Evolutionary conservation across 1,139 yeast genomes (phyloP).

Genomic region (Magnusiomyces tetraspermus): DNA sequence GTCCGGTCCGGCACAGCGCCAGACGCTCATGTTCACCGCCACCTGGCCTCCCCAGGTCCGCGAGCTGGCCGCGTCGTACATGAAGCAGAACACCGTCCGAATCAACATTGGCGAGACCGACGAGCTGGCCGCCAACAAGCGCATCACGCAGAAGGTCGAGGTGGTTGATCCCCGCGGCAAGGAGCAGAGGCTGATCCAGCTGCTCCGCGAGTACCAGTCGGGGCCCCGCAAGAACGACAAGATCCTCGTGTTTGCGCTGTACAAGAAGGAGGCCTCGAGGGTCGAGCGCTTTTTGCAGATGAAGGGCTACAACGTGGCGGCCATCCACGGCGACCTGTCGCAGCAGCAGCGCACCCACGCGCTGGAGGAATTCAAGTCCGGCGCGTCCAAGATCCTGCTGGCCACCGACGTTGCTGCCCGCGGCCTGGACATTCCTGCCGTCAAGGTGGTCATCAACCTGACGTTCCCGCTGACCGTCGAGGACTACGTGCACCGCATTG

Average conservation of each 20-base stretch:
- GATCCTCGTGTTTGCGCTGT: conserved; percentile 82
- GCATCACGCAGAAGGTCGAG: conserved; percentile 89
- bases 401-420: conserved; percentile 99
- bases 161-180: conserved; percentile 78
- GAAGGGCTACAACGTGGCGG: conserved; percentile 74
- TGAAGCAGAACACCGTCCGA: conserved; percentile 73
- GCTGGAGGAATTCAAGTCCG: conserved; percentile 72
- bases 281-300: conserved; percentile 67
- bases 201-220: conserved; percentile 66
- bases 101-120: conserved; percentile 91
- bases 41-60: conserved; percentile 92
- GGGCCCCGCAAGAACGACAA: conserved; percentile 58
- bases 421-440: conserved; percentile 96
- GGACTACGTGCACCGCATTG: conserved; percentile 96
- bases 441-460: conserved; percentile 87
- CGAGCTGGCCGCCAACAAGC: conserved; percentile 85
- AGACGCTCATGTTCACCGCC: conserved; percentile 83
- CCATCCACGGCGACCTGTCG: conserved; percentile 90
- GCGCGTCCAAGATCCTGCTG: conserved; percentile 62
- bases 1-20: conserved; percentile 40
- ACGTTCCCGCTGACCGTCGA: conserved; percentile 97
- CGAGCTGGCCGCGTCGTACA: conserved; percentile 68
- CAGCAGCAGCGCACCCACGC: conserved; percentile 92
- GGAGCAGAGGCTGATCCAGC: conserved; percentile 62
- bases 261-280: conserved; percentile 92